These are phyloP conservation scores for Durusdinium trenchii DNA, from an alignment of 73 alveolate genomes.

Conservation along the genomic window DNA sequence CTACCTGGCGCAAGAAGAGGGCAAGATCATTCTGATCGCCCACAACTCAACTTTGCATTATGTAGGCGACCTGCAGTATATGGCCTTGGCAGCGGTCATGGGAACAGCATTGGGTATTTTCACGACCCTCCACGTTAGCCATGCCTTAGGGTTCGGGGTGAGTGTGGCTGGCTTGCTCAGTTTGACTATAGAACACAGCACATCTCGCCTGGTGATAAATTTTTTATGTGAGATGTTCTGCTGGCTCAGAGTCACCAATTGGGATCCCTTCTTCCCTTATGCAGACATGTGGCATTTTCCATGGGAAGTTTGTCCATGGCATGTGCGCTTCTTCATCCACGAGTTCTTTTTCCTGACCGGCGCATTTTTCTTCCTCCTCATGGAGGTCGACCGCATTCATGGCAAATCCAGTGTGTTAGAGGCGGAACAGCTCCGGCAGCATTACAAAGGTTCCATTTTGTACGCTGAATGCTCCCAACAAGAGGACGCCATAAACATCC, in stretches of 20 bases:
- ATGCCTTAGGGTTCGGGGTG: not conserved
- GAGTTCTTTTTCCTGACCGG: constrained; percentile 7
- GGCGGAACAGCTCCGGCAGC: not conserved
- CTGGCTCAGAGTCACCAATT: not conserved
- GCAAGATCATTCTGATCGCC: constrained; percentile 6
- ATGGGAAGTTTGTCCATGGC: not conserved
- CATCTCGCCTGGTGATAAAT: not conserved
- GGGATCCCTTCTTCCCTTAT: not conserved
- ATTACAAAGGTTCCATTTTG: constrained; percentile 11
- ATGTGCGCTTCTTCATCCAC: not conserved
- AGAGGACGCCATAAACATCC: constrained; percentile 6
- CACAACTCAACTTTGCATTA: too few relatives aligned
- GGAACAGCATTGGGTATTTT: not conserved
- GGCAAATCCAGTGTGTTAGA: not conserved
- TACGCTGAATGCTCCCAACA: constrained; percentile 7
- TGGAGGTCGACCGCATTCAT: constrained; percentile 41
- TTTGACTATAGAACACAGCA: not conserved
- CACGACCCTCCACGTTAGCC: not conserved
- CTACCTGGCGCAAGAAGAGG: constrained; percentile 47
- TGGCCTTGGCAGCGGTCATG: not conserved
- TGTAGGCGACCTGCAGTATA: not conserved
- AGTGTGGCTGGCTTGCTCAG: not conserved
- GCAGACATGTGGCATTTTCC: not conserved
- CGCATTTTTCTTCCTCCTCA: not conserved
- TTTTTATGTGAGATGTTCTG: not conserved